Base-by-base conservation (phyloP, 2,329 filamentous ascomycete species). In the Fusarium praegraminearum region DNA sequence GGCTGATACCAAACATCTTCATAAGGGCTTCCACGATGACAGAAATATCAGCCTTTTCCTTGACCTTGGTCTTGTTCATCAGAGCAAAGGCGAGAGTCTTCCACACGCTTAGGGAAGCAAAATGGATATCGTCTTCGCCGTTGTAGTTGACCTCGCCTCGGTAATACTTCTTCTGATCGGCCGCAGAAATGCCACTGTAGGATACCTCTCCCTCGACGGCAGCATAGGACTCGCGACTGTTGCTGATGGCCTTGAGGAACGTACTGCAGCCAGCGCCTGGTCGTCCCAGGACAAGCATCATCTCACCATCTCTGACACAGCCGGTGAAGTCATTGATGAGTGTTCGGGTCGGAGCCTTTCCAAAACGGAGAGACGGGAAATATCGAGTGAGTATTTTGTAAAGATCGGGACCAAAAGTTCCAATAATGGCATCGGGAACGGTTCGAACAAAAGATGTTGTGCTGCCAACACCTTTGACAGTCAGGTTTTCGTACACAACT, bases 141-240 rank as follows among this genome's bases (percentile, higher is more conserved):
- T 93, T 93, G 78, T 94, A 94, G 71, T 90, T 90, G 75, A 93
- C 91, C 76, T 94, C 92, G 36, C 92, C 92, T 46, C 90, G 84
- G 77, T 91, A 94, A 66, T 86, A 83, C 74, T 90, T 89, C 73
- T 86, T 84, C 74, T 93, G 90, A 72, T 91, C 88, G 30, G 87
- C 82, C 0, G 91, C 90, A 2, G 89, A 80, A 18, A 94, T 90
- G 16, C 90, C 91, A 41, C 91, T 91, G 71, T 94, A 94, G 4
- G 84, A 86, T 7, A 94, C 87, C 2, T 92, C 86, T 24, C 92
- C 92, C 6, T 86, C 83, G 7, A 94, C 90, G 3, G 81, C 84
- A 3, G 89, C 89, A 76, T 88, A 94, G 1, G 84, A 83, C 32
- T 84, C 85, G 24, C 90, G 85, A 65, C 92, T 87, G 76, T 94